phyloP scores from a whole-genome alignment of 2,329 filamentous ascomycete genomes.

The Colletotrichum magnum region DNA sequence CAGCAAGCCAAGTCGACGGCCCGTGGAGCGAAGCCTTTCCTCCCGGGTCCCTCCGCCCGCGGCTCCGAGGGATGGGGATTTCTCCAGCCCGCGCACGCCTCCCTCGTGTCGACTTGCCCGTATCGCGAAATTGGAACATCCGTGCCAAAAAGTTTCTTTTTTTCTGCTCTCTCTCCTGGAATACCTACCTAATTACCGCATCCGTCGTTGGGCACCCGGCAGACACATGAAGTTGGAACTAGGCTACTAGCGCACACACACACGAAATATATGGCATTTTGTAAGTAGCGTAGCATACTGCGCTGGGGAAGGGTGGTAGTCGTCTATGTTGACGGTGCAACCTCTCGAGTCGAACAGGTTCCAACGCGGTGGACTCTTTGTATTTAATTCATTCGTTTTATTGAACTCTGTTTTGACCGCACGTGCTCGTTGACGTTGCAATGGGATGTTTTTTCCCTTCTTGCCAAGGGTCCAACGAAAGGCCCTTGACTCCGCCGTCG shows the following conservation, averaged over 20 bases:
- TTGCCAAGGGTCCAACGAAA: too few relatives aligned
- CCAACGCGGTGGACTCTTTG: too few relatives aligned
- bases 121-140: conserved; percentile 24
- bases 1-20: conserved; percentile 20
- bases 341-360: too few relatives aligned
- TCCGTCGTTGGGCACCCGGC: background rate
- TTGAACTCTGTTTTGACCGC: too few relatives aligned
- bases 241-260: too few relatives aligned
- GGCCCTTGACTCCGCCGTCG: background rate
- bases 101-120: conserved; percentile 15
- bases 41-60: background rate
- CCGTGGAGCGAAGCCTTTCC: background rate
- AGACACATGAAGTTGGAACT: too few relatives aligned
- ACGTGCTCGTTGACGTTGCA: background rate
- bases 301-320: too few relatives aligned
- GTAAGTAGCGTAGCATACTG: background rate
- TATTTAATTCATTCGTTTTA: too few relatives aligned
- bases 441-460: too few relatives aligned
- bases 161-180: background rate
- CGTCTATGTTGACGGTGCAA: too few relatives aligned
- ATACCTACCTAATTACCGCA: background rate
- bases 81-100: too few relatives aligned
- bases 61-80: too few relatives aligned
- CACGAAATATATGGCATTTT: background rate
- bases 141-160: background rate